phyloP scores from a whole-genome alignment of 192 early-diverging fungal species.

The Podila clonocystis region DNA sequence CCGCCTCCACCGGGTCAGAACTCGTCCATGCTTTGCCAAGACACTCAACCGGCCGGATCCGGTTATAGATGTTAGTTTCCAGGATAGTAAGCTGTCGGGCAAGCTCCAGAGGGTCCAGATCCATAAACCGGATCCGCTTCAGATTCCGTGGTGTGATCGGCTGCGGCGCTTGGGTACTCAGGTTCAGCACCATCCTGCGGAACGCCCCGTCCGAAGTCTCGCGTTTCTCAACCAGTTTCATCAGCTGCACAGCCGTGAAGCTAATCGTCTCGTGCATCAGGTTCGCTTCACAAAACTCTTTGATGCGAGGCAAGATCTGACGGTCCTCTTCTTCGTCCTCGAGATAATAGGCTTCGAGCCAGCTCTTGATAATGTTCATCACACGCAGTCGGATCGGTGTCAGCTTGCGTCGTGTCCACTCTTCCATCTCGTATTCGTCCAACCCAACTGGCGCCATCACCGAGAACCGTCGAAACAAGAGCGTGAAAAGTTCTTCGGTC shows the following conservation, averaged over 20 bases:
- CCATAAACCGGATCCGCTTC: conserved; percentile 78
- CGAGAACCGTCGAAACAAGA: conserved; percentile 81
- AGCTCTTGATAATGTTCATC: conserved; percentile 92
- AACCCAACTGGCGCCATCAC: conserved; percentile 78
- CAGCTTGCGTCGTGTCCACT: conserved; percentile 89
- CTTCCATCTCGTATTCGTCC: conserved; percentile 64
- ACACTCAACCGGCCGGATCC: conserved; percentile 79
- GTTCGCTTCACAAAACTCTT: conserved; percentile 76
- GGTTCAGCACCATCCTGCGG: conserved; percentile 65
- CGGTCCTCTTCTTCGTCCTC: conserved; percentile 77
- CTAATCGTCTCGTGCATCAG: conserved; percentile 76
- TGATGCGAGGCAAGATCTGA: conserved; percentile 71
- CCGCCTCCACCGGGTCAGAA: conserved; percentile 62
- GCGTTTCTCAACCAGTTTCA: conserved; percentile 77
- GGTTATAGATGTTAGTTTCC: conserved; percentile 79
- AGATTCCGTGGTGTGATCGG: conserved; percentile 84
- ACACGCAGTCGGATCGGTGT: conserved; percentile 92
- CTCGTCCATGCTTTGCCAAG: conserved; percentile 69
- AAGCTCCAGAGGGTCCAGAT: conserved; percentile 89
- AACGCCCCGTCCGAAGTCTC: conserved; percentile 62
- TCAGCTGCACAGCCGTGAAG: conserved; percentile 73
- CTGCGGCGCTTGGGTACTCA: conserved; percentile 65
- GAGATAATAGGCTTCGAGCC: conserved; percentile 92
- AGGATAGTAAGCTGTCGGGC: conserved; percentile 94
- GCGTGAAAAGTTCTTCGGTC: conserved; percentile 77